phyloP scores from a whole-genome alignment of 2,329 filamentous ascomycete genomes.

The Delphinella strobiligena region DNA sequence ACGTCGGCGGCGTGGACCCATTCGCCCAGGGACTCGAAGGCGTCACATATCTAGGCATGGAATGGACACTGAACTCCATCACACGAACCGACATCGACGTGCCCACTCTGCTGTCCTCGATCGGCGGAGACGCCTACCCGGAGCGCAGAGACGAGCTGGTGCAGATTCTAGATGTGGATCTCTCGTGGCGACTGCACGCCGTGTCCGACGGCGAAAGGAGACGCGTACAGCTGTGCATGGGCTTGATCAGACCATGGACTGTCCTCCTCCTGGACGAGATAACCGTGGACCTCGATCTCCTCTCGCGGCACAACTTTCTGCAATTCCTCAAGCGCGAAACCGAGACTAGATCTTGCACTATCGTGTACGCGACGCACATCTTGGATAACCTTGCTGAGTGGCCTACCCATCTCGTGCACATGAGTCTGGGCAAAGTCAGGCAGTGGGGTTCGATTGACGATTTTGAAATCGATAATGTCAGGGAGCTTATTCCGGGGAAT shows the following conservation, averaged over 20 bases:
- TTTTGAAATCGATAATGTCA: slow-evolving; percentile 48
- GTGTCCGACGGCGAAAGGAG: slow-evolving; percentile 87
- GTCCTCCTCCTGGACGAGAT: slow-evolving; percentile 90
- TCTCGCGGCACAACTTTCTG: slow-evolving; percentile 75
- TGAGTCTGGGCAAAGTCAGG: slow-evolving; percentile 80
- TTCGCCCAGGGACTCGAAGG: slow-evolving; percentile 85
- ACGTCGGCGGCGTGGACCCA: slow-evolving; percentile 73
- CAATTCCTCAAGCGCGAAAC: slow-evolving; percentile 80
- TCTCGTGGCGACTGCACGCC: slow-evolving; percentile 87
- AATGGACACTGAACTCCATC: slow-evolving; percentile 97
- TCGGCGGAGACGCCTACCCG: slow-evolving; percentile 76
- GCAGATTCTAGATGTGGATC: slow-evolving; percentile 79
- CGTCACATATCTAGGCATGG: slow-evolving; percentile 90
- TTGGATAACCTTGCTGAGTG: slow-evolving; percentile 87
- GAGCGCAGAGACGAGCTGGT: slow-evolving; percentile 79
- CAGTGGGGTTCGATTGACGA: slow-evolving; percentile 67
- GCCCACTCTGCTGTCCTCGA: slow-evolving; percentile 66
- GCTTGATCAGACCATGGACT: slow-evolving; percentile 79
- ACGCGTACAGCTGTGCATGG: slow-evolving; percentile 92
- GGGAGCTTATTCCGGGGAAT: slow-evolving; percentile 50
- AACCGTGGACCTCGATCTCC: slow-evolving; percentile 87
- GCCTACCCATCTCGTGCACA: slow-evolving; percentile 93
- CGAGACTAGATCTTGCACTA: slow-evolving; percentile 66
- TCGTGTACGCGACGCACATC: slow-evolving; percentile 97
- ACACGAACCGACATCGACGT: slow-evolving; percentile 93